phyloP scores from a whole-genome alignment of 495 filamentous ascomycete species.

The Tuber aestivum region DNA sequence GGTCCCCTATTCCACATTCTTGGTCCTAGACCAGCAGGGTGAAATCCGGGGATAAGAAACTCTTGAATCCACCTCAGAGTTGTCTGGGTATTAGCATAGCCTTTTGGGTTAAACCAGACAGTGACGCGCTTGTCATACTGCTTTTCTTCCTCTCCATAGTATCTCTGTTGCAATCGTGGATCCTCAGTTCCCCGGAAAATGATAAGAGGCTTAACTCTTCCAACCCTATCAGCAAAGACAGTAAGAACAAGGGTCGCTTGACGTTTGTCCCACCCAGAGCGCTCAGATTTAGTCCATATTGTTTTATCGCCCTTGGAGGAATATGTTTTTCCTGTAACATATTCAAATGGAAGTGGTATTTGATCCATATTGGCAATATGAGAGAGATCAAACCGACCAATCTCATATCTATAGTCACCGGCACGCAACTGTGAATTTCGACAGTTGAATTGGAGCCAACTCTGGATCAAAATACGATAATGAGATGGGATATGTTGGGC shows the following conservation, averaged over 20 bases:
- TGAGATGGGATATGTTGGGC: background rate
- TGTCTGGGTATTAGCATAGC: background rate
- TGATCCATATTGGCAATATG: slow-evolving; percentile 11
- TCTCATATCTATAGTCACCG: background rate
- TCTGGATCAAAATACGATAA: background rate
- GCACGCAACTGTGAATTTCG: background rate
- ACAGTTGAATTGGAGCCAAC: background rate
- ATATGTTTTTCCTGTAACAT: slow-evolving; percentile 5
- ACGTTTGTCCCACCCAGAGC: slow-evolving; percentile 11
- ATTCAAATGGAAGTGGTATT: slow-evolving; percentile 9
- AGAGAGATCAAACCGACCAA: background rate
- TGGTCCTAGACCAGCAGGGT: background rate
- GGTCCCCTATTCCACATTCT: background rate
- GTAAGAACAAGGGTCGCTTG: background rate
- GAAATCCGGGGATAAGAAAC: background rate
- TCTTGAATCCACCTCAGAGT: background rate
- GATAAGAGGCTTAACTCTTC: background rate
- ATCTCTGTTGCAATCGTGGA: background rate
- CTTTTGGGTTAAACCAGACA: slow-evolving; percentile 1
- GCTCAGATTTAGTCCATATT: background rate
- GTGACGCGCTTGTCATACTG: background rate
- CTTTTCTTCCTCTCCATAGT: background rate
- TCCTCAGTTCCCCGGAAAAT: background rate
- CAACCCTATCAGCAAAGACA: background rate
- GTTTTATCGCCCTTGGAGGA: background rate